Evolutionary conservation across 257 asterid genomes (phyloP).

Genomic region (Nicotiana otophora): DNA sequence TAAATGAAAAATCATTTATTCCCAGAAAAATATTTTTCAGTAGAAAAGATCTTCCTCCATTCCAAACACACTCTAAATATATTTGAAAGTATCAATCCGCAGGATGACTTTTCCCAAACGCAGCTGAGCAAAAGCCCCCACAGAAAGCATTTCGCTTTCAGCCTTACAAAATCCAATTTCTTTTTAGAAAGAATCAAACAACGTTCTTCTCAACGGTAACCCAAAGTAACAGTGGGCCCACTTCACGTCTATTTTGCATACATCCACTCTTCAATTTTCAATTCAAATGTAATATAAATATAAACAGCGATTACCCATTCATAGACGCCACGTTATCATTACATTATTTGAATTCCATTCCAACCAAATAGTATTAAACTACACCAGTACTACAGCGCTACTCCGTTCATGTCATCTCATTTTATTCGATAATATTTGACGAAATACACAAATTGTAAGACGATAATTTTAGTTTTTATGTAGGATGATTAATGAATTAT

Average conservation of each 20-base stretch:
- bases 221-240: neutral
- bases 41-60: too few relatives aligned
- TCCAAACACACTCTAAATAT: too few relatives aligned
- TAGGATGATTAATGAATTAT: neutral
- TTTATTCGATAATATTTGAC: neutral
- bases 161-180: neutral
- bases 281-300: neutral
- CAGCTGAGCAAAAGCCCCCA: neutral
- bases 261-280: neutral
- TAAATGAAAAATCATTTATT: too few relatives aligned
- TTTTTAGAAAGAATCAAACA: neutral
- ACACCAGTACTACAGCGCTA: too few relatives aligned
- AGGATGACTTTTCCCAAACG: neutral
- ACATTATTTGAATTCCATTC: neutral
- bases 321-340: neutral
- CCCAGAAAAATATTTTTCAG: too few relatives aligned
- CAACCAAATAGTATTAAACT: neutral
- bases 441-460: neutral
- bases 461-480: neutral
- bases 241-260: neutral
- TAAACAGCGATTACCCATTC: neutral
- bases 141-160: neutral
- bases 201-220: conserved; percentile 9
- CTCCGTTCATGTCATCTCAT: neutral
- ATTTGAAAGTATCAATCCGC: neutral